These are phyloP conservation scores for Cryptococcus sp. DNA, from an alignment of 1,284 basidiomycete species.

Conservation along the genomic window DNA sequence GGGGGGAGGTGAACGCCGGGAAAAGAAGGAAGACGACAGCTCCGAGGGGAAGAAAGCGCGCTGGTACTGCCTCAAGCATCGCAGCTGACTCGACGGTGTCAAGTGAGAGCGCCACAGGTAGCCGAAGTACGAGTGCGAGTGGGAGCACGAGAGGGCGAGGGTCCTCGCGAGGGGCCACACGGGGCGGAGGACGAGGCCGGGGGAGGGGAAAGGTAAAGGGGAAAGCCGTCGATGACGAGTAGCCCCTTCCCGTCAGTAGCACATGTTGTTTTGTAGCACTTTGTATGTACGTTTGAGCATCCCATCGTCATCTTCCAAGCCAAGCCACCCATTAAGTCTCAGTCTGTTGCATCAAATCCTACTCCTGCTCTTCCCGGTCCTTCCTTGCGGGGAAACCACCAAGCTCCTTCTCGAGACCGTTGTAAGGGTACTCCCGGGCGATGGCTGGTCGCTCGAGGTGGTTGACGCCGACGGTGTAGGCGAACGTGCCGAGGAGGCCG, in stretches of 20 bases:
- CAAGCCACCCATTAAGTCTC: not conserved
- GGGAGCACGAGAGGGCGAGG: conserved; percentile 6
- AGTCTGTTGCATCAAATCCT: conserved; percentile 2
- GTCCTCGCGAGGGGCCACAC: conserved; percentile 4
- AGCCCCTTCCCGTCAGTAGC: not conserved
- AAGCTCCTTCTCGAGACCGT: conserved; percentile 45
- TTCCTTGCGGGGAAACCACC: conserved; percentile 35
- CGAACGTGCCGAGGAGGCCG: conserved; percentile 33
- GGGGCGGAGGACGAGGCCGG: conserved; percentile 17
- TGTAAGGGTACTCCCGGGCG: conserved; percentile 44
- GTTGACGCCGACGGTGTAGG: conserved; percentile 31
- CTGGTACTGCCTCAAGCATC: conserved; percentile 4
- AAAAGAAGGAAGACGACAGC: not conserved
- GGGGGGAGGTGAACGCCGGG: not conserved
- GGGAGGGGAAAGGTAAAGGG: conserved; percentile 10
- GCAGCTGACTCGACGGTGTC: not conserved
- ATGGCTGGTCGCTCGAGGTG: conserved; percentile 33
- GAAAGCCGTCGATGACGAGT: conserved; percentile 1
- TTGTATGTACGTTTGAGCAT: conserved; percentile 4
- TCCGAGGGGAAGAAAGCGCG: conserved; percentile 8
- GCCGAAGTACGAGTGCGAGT: conserved; percentile 6
- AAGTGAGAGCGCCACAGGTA: not conserved
- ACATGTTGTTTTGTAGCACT: conserved; percentile 1
- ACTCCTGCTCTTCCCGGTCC: conserved; percentile 41
- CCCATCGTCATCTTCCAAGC: not conserved